Evolutionary conservation across 148 eudicot genomes (phyloP).

Genomic region (Heliosperma pusillum): DNA sequence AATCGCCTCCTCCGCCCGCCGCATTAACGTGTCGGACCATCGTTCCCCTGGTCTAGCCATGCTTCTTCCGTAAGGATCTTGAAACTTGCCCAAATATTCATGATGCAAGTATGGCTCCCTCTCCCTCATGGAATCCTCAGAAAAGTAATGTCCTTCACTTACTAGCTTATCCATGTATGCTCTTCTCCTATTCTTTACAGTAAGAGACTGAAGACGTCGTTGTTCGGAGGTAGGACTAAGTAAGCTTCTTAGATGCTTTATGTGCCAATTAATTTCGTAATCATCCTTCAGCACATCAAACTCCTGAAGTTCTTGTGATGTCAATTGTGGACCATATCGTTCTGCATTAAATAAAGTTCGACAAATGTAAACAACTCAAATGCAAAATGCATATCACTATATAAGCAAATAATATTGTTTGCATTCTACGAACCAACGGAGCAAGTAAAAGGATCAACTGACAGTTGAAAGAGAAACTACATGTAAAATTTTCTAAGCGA

Average conservation of each 20-base stretch:
- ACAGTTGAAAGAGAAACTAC: no score
- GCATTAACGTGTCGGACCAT: constrained; percentile 91
- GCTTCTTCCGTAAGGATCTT: constrained; percentile 72
- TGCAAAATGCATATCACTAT: background rate
- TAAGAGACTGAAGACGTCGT: constrained; percentile 48
- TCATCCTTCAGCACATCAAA: constrained; percentile 65
- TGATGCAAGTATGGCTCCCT: constrained; percentile 96
- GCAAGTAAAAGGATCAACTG: background rate
- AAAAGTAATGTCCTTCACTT: constrained; percentile 72
- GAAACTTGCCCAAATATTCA: constrained; percentile 83
- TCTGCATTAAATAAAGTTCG: constrained; percentile 38
- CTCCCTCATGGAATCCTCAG: constrained; percentile 98
- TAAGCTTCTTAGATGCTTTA: constrained; percentile 55
- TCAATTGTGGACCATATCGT: constrained; percentile 73
- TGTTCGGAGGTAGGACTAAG: constrained; percentile 72
- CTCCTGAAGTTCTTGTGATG: constrained; percentile 62
- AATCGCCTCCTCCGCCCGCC: constrained; percentile 84
- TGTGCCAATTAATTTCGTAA: constrained; percentile 94
- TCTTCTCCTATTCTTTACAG: constrained; percentile 75
- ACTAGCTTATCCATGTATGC: constrained; percentile 84
- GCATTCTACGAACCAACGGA: background rate
- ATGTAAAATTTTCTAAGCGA: no score
- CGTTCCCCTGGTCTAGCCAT: constrained; percentile 95
- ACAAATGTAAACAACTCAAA: background rate
- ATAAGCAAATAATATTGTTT: no score